Conservation (phyloP, 768 basidiomycete genomes). For the Boletus rex-veris region DNA sequence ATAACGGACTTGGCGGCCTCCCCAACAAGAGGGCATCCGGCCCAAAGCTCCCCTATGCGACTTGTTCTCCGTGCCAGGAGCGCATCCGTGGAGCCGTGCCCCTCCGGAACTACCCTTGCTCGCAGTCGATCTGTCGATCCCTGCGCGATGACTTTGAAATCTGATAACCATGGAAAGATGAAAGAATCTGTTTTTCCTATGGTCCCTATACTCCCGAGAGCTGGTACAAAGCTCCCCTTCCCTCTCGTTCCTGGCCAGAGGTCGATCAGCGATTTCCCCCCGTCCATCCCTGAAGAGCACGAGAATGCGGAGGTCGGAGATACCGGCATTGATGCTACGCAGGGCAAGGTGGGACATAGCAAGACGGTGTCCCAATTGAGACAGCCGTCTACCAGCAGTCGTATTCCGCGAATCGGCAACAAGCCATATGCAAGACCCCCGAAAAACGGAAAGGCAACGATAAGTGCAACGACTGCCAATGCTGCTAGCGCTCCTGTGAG, state of each 20-base stretch:
- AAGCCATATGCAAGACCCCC: conserved; percentile 56
- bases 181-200: conserved; percentile 24
- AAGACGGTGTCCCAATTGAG: conserved; percentile 44
- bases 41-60: conserved; percentile 15
- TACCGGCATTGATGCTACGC: conserved; percentile 12
- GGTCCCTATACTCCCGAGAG: conserved; percentile 2
- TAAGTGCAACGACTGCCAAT: conserved; percentile 5
- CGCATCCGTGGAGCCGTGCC: conserved; percentile 35
- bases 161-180: conserved; percentile 8
- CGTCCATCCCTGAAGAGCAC: conserved; percentile 34
- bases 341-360: conserved; percentile 19
- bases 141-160: conserved; percentile 3
- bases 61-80: conserved; percentile 27
- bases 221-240: conserved; percentile 25
- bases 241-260: conserved; percentile 25
- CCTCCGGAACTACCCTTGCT: conserved; percentile 6
- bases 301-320: conserved; percentile 7
- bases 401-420: conserved; percentile 56
- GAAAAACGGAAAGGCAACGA: conserved; percentile 2
- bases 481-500: conserved; percentile 18
- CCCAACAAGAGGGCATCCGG: conserved; percentile 16
- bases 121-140: conserved; percentile 34
- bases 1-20: conserved; percentile 27
- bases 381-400: conserved; percentile 46
- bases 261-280: conserved; percentile 17